These are phyloP conservation scores for Uronychia binucleata DNA, from an alignment of 73 alveolate species.

Conservation along the genomic window DNA sequence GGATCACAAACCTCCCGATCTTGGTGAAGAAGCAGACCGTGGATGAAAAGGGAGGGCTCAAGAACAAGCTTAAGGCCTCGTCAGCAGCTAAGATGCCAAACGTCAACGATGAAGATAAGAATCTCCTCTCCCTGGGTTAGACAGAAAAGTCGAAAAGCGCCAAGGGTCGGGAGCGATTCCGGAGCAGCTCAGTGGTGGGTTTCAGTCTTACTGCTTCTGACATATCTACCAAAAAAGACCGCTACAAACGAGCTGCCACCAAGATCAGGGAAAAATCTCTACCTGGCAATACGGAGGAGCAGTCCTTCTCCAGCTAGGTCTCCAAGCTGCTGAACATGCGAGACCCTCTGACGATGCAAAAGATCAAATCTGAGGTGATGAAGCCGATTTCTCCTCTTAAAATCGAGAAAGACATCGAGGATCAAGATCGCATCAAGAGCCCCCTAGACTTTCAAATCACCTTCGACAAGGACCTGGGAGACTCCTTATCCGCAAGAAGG, in stretches of 20 bases:
- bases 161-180: background rate
- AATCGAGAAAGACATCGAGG: background rate
- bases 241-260: background rate
- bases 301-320: background rate
- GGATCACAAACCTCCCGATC: background rate
- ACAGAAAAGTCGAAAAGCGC: background rate
- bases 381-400: background rate
- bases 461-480: background rate
- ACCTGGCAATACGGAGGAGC: background rate
- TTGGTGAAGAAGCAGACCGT: background rate
- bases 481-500: background rate
- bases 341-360: background rate
- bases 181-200: background rate
- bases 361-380: background rate
- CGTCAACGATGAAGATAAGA: background rate
- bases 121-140: background rate
- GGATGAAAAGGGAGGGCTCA: background rate
- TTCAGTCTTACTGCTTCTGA: background rate
- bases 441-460: background rate
- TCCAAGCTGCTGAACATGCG: too few species aligned
- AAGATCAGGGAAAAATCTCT: background rate
- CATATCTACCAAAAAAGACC: background rate
- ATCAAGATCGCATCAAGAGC: background rate
- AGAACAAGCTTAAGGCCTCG: background rate
- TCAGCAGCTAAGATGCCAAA: background rate